Percentiles rank a stretch among this genome's conserved stretches.
phyloP scores from a whole-genome alignment of 306 rosid genomes.

The Cicer cuneatum region DNA sequence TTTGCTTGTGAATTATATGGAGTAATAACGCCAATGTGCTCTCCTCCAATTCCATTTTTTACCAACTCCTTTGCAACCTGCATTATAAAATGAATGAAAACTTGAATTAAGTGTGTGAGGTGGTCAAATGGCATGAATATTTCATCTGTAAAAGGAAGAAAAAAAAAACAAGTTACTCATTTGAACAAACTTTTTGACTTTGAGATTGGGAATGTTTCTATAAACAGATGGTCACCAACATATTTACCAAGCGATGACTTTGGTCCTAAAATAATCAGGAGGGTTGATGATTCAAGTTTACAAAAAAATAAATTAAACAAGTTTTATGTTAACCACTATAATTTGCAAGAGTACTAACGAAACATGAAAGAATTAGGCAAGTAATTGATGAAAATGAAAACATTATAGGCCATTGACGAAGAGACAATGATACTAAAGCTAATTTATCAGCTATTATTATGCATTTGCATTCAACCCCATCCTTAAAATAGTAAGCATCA shows the following conservation, averaged over 20 bases:
- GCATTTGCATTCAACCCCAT: background rate
- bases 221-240: conserved; percentile 8
- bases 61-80: conserved; percentile 74
- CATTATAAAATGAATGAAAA: conserved; percentile 40
- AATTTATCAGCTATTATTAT: background rate
- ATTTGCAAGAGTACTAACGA: conserved; percentile 18
- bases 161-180: background rate
- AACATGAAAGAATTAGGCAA: conserved; percentile 4
- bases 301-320: background rate
- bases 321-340: conserved; percentile 10
- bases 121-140: conserved; percentile 29
- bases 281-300: conserved; percentile 1
- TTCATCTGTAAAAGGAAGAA: background rate
- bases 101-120: background rate
- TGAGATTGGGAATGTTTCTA: conserved; percentile 9
- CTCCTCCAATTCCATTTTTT: conserved; percentile 70
- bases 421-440: background rate
- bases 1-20: conserved; percentile 98
- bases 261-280: conserved; percentile 21
- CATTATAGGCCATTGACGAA: background rate
- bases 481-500: conserved; percentile 30
- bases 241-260: conserved; percentile 9
- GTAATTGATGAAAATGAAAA: background rate
- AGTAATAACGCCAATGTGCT: conserved; percentile 83
- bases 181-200: background rate